Evolutionary conservation across 2,329 filamentous ascomycete species (phyloP).

Genomic region (Diatrype stigma): DNA sequence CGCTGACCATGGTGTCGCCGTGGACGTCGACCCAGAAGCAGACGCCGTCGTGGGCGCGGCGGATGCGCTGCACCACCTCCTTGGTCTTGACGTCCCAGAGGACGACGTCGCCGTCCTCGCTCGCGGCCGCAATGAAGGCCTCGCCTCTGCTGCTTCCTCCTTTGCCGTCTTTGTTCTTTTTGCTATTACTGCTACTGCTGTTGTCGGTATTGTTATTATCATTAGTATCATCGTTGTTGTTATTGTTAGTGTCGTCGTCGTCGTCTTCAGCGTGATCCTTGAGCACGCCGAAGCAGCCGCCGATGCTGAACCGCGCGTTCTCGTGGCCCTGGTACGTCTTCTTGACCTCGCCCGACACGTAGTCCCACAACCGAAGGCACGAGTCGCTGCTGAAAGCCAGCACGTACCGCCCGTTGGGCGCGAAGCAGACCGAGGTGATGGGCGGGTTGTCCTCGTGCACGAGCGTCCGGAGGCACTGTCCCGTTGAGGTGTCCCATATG

Average conservation of each 20-base stretch:
- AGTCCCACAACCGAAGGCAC: conserved; percentile 90
- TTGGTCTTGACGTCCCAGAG: conserved; percentile 92
- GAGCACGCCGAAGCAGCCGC: conserved; percentile 75
- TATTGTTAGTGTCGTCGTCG: conserved; percentile 21
- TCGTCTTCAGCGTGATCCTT: conserved; percentile 19
- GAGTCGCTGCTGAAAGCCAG: conserved; percentile 89
- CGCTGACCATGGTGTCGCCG: conserved; percentile 53
- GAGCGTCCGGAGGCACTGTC: conserved; percentile 89
- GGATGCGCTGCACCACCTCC: conserved; percentile 67
- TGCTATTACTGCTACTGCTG: background rate
- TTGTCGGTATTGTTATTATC: background rate
- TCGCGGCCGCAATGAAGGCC: conserved; percentile 73
- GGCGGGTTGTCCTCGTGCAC: conserved; percentile 95
- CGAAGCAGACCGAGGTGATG: conserved; percentile 85
- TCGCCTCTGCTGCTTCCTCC: background rate
- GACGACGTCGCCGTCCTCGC: conserved; percentile 80
- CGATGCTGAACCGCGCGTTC: conserved; percentile 81
- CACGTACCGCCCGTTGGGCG: conserved; percentile 89
- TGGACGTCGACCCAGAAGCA: conserved; percentile 64
- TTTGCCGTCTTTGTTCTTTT: background rate
- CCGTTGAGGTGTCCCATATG: conserved; percentile 93
- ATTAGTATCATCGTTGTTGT: background rate
- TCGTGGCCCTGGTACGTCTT: conserved; percentile 96
- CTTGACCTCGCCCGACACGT: conserved; percentile 82
- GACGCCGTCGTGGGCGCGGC: conserved; percentile 49